These are phyloP conservation scores for Cyclanthera cordifolia DNA, from an alignment of 306 rosid genomes.

Conservation along the genomic window DNA sequence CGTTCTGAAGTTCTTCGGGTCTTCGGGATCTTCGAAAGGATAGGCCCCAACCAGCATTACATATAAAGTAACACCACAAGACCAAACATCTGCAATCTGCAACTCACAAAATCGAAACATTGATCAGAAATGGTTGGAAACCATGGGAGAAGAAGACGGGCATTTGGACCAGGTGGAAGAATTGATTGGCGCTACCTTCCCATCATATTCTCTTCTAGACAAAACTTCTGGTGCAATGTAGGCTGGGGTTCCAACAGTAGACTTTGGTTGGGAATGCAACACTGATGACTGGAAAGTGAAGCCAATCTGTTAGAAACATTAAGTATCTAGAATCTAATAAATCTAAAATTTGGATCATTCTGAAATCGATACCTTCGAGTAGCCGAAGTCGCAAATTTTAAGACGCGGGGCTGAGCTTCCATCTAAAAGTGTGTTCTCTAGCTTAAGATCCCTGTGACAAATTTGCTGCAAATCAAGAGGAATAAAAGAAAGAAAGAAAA, in stretches of 20 bases:
- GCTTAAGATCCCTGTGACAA: slow-evolving; percentile 96
- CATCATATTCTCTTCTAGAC: slow-evolving; percentile 76
- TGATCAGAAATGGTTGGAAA: slow-evolving; percentile 9
- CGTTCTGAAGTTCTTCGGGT: slow-evolving; percentile 85
- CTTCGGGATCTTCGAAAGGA: slow-evolving; percentile 98
- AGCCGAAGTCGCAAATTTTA: slow-evolving; percentile 93
- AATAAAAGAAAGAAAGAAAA: slow-evolving; percentile 4
- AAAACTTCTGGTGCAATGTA: slow-evolving; percentile 95
- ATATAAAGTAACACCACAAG: slow-evolving; percentile 96
- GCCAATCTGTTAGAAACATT: slow-evolving; percentile 3
- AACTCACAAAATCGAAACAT: background rate
- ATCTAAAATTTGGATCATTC: background rate
- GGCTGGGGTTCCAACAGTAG: slow-evolving; percentile 98
- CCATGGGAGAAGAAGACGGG: background rate
- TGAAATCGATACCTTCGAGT: slow-evolving; percentile 56
- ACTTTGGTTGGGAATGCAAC: slow-evolving; percentile 95
- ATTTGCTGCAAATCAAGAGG: slow-evolving; percentile 47
- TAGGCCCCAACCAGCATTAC: slow-evolving; percentile 98
- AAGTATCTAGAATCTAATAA: background rate
- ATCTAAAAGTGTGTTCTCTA: slow-evolving; percentile 94
- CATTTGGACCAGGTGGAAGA: background rate
- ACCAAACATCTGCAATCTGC: slow-evolving; percentile 98
- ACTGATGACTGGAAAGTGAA: slow-evolving; percentile 63
- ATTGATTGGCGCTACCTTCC: slow-evolving; percentile 45
- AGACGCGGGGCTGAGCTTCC: slow-evolving; percentile 87